These are phyloP conservation scores for Elaeis oleifera DNA, from an alignment of 202 grass and related monocot genomes.

Conservation along the genomic window DNA sequence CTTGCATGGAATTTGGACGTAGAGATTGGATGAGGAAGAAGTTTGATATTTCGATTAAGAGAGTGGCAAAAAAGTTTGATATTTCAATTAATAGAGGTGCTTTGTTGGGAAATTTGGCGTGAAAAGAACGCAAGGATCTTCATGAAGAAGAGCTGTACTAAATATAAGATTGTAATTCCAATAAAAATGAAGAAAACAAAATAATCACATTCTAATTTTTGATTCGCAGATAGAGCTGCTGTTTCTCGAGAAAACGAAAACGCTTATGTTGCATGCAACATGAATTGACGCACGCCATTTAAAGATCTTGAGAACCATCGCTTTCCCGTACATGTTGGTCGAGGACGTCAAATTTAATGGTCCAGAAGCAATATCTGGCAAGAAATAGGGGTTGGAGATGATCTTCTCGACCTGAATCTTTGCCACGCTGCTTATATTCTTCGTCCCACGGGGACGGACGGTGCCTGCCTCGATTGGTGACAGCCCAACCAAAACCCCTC, in stretches of 20 bases:
- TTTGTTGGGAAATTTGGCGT: too few relatives aligned
- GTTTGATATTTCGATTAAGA: too few relatives aligned
- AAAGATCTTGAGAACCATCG: slow-evolving; percentile 12
- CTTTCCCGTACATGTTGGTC: slow-evolving; percentile 14
- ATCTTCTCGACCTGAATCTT: slow-evolving; percentile 36
- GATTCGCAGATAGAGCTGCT: slow-evolving; percentile 2
- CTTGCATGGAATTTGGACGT: too few relatives aligned
- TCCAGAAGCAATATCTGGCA: slow-evolving; percentile 26
- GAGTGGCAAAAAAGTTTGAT: too few relatives aligned
- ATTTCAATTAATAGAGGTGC: too few relatives aligned
- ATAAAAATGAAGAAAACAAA: too few relatives aligned
- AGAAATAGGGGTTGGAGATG: slow-evolving; percentile 29
- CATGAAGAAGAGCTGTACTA: too few relatives aligned
- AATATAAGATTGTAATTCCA: too few relatives aligned
- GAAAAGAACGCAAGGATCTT: too few relatives aligned
- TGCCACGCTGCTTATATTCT: neutral
- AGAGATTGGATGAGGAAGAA: too few relatives aligned
- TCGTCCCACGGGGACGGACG: slow-evolving; percentile 22
- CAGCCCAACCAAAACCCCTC: slow-evolving; percentile 31
- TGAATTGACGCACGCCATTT: neutral
- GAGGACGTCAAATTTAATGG: slow-evolving; percentile 36
- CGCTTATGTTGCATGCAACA: slow-evolving; percentile 6
- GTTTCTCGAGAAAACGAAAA: neutral
- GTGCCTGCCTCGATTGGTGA: slow-evolving; percentile 31
- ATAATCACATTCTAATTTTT: neutral